Evolutionary conservation across 2,329 filamentous ascomycete genomes (phyloP).

Genomic region (Fusarium pseudonygamai): DNA sequence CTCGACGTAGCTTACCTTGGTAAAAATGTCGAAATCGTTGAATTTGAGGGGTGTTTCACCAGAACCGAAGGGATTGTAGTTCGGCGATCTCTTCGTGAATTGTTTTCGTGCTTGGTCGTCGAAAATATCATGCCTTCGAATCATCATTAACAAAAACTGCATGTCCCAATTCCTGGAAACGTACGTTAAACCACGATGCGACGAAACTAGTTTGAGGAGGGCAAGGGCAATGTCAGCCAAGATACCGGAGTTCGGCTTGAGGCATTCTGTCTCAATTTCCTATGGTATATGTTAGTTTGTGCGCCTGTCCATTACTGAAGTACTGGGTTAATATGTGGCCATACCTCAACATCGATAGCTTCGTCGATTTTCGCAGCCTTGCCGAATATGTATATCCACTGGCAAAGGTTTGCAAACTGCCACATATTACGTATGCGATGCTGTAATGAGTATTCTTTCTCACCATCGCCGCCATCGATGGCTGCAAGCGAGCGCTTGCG

Average conservation of each 20-base stretch:
- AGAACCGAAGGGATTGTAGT: conserved; percentile 84
- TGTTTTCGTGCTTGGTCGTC: conserved; percentile 93
- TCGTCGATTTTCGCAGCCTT: conserved; percentile 89
- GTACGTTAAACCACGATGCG: conserved; percentile 90
- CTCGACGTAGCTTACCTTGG: conserved; percentile 68
- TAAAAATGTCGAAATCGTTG: conserved; percentile 81
- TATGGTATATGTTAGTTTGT: conserved; percentile 49
- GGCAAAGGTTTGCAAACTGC: conserved; percentile 93
- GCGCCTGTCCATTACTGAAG: not conserved
- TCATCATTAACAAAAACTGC: conserved; percentile 13
- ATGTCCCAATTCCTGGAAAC: conserved; percentile 47
- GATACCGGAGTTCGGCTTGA: conserved; percentile 79
- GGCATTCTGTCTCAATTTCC: conserved; percentile 89
- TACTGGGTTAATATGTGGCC: not conserved
- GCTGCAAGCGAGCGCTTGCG: conserved; percentile 40
- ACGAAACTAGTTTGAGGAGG: conserved; percentile 91
- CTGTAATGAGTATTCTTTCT: conserved; percentile 50
- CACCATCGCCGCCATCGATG: conserved; percentile 25
- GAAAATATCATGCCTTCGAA: conserved; percentile 79
- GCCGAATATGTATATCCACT: conserved; percentile 94
- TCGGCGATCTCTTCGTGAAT: conserved; percentile 82
- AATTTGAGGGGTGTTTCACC: conserved; percentile 80
- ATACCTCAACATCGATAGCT: conserved; percentile 88
- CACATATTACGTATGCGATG: conserved; percentile 85
- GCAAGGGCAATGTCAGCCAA: conserved; percentile 85